A percentile compares a stretch with the other conserved stretches of the same genome.
phyloP scores from a whole-genome alignment of 2,329 filamentous ascomycete species.

The Hymenoscyphus scutula region DNA sequence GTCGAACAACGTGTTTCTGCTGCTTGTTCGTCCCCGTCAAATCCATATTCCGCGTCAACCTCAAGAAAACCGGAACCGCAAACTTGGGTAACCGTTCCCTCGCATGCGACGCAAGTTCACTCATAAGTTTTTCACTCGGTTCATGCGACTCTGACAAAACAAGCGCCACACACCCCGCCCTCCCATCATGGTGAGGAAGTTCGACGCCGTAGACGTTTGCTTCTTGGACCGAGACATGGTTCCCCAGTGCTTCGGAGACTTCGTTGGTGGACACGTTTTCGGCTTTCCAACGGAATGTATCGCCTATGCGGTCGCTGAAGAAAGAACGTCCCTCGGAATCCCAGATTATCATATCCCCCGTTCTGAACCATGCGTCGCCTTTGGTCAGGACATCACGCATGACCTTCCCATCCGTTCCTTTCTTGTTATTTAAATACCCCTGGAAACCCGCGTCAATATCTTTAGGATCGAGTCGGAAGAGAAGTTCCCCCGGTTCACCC shows the following conservation, averaged over 20 bases:
- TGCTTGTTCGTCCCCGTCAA: slow-evolving; percentile 87
- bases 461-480: slow-evolving; percentile 65
- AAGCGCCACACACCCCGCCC: slow-evolving; percentile 78
- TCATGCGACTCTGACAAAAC: slow-evolving; percentile 55
- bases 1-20: slow-evolving; percentile 72
- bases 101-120: slow-evolving; percentile 61
- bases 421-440: slow-evolving; percentile 75
- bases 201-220: slow-evolving; percentile 84
- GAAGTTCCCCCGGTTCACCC: slow-evolving; percentile 71
- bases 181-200: slow-evolving; percentile 77
- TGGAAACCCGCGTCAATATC: slow-evolving; percentile 68
- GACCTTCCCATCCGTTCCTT: slow-evolving; percentile 71
- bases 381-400: slow-evolving; percentile 69
- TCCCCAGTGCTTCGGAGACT: slow-evolving; percentile 71
- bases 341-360: slow-evolving; percentile 76
- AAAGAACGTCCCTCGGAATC: slow-evolving; percentile 69
- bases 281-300: slow-evolving; percentile 78
- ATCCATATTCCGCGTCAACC: slow-evolving; percentile 59
- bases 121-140: slow-evolving; percentile 46
- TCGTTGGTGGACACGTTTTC: slow-evolving; percentile 83
- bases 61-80: slow-evolving; percentile 74
- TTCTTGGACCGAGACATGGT: slow-evolving; percentile 65
- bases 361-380: slow-evolving; percentile 80
- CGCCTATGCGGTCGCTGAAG: slow-evolving; percentile 79
- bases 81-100: slow-evolving; percentile 63